Evolutionary conservation across 345 rosid species (phyloP).

Genomic region (Ailanthus altissimus): DNA sequence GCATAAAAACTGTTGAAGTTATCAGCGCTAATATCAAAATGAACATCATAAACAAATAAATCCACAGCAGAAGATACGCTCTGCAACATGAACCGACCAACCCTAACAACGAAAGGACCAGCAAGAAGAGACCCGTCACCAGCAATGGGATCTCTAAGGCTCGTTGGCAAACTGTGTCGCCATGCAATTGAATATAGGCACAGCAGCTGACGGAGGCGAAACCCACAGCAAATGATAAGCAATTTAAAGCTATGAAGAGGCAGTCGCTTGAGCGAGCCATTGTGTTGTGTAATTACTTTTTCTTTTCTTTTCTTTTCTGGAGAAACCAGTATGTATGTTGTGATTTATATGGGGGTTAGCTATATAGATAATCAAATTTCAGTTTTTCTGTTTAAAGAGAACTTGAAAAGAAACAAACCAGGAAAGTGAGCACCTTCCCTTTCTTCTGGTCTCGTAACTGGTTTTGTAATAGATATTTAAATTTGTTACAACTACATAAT

Average conservation of each 20-base stretch:
- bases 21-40: constrained; percentile 22
- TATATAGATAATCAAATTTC: neutral
- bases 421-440: neutral
- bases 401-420: neutral
- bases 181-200: constrained; percentile 10
- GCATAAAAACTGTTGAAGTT: constrained; percentile 19
- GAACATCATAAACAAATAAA: constrained; percentile 29
- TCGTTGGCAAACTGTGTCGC: constrained; percentile 30
- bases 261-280: neutral
- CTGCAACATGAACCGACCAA: constrained; percentile 30
- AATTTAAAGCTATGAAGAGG: constrained; percentile 13
- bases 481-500: too few species aligned
- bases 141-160: constrained; percentile 31
- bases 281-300: neutral
- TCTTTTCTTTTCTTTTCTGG: neutral
- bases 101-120: constrained; percentile 34
- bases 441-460: too few species aligned
- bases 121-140: constrained; percentile 19
- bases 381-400: neutral
- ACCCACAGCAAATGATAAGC: constrained; percentile 19
- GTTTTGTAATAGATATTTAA: too few species aligned
- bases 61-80: constrained; percentile 19
- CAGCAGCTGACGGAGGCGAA: constrained; percentile 19
- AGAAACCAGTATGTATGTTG: neutral
- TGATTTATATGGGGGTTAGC: neutral